A percentile compares a stretch with the other conserved stretches of the same genome.
Conservation (phyloP, 129 eudicot genomes). For the Ambrosia trifida region DNA sequence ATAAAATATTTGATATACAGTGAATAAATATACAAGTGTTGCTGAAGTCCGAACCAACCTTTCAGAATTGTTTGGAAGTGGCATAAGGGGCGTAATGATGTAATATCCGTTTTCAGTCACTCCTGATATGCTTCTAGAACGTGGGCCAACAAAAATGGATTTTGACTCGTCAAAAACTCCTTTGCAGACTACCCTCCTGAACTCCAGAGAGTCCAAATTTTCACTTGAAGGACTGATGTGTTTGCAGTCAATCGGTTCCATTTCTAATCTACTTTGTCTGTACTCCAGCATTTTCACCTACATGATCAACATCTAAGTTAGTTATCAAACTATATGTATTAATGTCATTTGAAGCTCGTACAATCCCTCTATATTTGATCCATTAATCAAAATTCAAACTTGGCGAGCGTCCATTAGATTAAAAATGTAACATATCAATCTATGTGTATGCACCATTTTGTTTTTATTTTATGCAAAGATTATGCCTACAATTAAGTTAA, state of each 20-base stretch:
- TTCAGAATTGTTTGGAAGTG: slow-evolving; percentile 50
- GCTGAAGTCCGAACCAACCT: slow-evolving; percentile 61
- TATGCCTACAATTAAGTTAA: slow-evolving; percentile 1
- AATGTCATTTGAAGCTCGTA: not conserved
- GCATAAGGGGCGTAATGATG: slow-evolving; percentile 79
- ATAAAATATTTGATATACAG: slow-evolving; percentile 1
- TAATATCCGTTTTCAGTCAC: slow-evolving; percentile 96
- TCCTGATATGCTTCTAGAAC: slow-evolving; percentile 97
- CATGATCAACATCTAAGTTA: slow-evolving; percentile 19
- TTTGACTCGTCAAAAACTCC: slow-evolving; percentile 79
- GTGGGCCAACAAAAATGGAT: slow-evolving; percentile 84
- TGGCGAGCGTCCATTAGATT: too few species aligned
- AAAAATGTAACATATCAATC: not conserved
- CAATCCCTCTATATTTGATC: not conserved
- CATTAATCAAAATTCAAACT: too few species aligned
- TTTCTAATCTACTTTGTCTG: slow-evolving; percentile 55
- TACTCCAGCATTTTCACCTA: slow-evolving; percentile 87
- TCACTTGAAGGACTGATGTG: slow-evolving; percentile 44
- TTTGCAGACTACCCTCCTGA: slow-evolving; percentile 68
- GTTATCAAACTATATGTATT: not conserved
- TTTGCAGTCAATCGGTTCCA: slow-evolving; percentile 71
- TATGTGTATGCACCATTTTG: slow-evolving; percentile 62
- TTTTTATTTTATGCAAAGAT: slow-evolving; percentile 27
- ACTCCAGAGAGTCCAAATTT: slow-evolving; percentile 56
- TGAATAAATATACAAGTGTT: slow-evolving; percentile 10